Conservation (phyloP, 495 filamentous ascomycete genomes). For the Penicillium nucicola region DNA sequence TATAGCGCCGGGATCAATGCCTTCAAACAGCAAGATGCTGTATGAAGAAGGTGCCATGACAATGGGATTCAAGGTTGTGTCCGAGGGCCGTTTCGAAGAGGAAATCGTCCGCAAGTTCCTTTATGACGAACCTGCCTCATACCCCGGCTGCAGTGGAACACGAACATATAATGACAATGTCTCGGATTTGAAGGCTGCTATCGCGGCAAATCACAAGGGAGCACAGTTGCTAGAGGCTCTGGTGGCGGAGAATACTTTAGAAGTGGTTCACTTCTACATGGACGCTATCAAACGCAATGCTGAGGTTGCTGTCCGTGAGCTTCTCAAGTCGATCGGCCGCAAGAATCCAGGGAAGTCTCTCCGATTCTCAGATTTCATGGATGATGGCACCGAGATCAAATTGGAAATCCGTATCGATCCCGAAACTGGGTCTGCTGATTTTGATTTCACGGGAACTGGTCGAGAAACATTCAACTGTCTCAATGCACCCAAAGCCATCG, state of each 20-base stretch:
- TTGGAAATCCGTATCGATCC: constrained; percentile 77
- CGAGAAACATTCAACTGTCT: constrained; percentile 81
- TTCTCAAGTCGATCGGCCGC: constrained; percentile 69
- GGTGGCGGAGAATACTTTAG: constrained; percentile 81
- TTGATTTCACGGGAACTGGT: constrained; percentile 80
- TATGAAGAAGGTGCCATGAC: constrained; percentile 93
- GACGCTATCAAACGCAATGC: constrained; percentile 84
- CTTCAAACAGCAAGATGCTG: constrained; percentile 82
- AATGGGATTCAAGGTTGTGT: constrained; percentile 83
- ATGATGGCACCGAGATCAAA: constrained; percentile 82
- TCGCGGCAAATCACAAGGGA: constrained; percentile 90
- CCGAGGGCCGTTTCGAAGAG: constrained; percentile 82
- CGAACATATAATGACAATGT: constrained; percentile 84
- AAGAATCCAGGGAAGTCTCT: constrained; percentile 69
- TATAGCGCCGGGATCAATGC: constrained; percentile 90
- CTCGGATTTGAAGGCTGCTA: constrained; percentile 88
- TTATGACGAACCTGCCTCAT: constrained; percentile 72
- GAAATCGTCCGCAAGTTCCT: constrained; percentile 74
- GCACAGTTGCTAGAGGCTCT: constrained; percentile 78
- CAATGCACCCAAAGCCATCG: constrained; percentile 85
- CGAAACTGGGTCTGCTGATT: constrained; percentile 79
- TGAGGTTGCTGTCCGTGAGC: constrained; percentile 69
- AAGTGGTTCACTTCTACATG: constrained; percentile 92
- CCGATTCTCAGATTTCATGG: constrained; percentile 82
- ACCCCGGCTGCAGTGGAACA: constrained; percentile 81